Evolutionary conservation across 1,284 basidiomycete genomes (phyloP), one percentile per base, ranked within the genome.

Genomic region (Malassezia obtusa): DNA sequence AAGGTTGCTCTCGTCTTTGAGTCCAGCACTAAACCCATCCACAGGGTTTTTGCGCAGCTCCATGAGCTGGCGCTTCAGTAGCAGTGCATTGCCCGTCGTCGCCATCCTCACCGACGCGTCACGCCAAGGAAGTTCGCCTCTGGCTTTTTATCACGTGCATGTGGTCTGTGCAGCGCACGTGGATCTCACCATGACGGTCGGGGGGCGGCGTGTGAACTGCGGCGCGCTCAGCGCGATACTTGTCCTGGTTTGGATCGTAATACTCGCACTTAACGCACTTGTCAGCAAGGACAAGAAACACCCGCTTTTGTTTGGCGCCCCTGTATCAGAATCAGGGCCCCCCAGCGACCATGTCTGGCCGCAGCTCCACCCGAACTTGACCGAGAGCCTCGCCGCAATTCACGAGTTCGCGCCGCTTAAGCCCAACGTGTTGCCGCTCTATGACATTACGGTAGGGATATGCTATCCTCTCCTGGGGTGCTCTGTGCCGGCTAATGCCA

Each of bases 401-500:
- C 19, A 46, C 1, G 21, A 4, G 44, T 52, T 36, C 28, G 37
- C 35, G 14, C 44, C 50, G 35, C 19, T 52, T 14, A 25, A 24
- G 25, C 28, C 50, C 1, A 45, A 52, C 25, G 30, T 40, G n/a
- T 25, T 39, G 17, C 50, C 50, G 11, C 17, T 52, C 2, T 38
- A 32, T 32, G 31, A 52, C 11, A 15, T 52, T 21, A 35, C 43
- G 4, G 45, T 52, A 5, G 50, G 36, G 15, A 19, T n/a, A 19
- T 52, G 50, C 17, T 11, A 15, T n/a, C 28, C 30, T 6, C 28
- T 32, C 15, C 7, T 21, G 3, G 50, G 90, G 69, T 74, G 76
- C 1, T 88, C 89, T 0, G 71, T 78, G 3, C 80, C 84, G 0
- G 86, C 82, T 0, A 78, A 79, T 9, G 84, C 85, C 60, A 75